phyloP scores from a whole-genome alignment of 257 asterid genomes.

The Misopates orontium region DNA sequence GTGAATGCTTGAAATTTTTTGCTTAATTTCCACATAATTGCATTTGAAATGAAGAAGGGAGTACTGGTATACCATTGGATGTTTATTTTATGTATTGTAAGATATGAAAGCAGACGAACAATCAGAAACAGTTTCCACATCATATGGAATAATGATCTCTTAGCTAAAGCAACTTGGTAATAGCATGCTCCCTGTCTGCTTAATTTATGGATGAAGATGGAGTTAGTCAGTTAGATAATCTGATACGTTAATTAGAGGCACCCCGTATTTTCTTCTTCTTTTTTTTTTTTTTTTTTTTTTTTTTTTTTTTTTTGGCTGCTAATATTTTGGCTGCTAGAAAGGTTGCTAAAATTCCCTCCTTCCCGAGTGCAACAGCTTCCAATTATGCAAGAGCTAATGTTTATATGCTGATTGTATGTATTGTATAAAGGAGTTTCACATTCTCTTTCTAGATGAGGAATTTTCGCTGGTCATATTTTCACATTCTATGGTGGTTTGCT shows the following conservation, averaged over 20 bases:
- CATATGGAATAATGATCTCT: constrained; percentile 18
- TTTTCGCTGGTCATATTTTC: constrained; percentile 1
- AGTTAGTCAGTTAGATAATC: constrained; percentile 6
- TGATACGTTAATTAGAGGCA: neutral
- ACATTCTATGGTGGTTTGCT: constrained; percentile 3
- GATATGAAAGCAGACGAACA: constrained; percentile 10
- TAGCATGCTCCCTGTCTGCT: neutral
- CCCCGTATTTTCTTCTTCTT: too few species aligned
- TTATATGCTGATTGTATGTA: constrained; percentile 18
- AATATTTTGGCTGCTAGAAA: too few species aligned
- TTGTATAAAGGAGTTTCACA: constrained; percentile 1
- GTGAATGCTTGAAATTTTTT: constrained; percentile 16
- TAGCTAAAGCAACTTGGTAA: constrained; percentile 5
- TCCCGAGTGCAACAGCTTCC: constrained; percentile 17
- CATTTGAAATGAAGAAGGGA: constrained; percentile 8
- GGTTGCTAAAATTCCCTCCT: neutral
- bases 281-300: too few species aligned
- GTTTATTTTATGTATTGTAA: neutral
- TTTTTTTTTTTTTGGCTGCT: too few species aligned
- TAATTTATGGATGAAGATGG: neutral
- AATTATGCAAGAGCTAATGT: constrained; percentile 1
- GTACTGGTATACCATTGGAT: neutral
- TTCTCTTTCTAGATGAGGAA: neutral
- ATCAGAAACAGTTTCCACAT: constrained; percentile 4
- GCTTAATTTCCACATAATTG: neutral